phyloP scores from a whole-genome alignment of 2,329 filamentous ascomycete genomes.

The Endothia cerciana region DNA sequence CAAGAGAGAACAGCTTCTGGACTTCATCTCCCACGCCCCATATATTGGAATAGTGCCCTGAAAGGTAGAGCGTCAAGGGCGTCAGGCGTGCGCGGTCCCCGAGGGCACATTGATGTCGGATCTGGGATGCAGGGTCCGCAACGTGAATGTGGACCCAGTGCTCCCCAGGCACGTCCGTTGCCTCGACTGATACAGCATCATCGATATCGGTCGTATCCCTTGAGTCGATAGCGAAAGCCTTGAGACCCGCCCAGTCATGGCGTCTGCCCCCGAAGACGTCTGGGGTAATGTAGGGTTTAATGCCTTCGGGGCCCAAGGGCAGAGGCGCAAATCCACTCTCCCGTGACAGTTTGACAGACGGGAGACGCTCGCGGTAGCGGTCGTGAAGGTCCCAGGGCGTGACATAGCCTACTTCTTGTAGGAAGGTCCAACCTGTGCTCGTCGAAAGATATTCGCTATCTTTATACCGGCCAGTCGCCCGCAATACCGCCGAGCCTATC shows the following conservation, averaged over 20 bases:
- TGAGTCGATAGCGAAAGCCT: conserved; percentile 75
- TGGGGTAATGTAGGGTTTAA: conserved; percentile 13
- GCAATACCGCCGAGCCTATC: conserved; percentile 67
- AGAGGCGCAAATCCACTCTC: conserved; percentile 47
- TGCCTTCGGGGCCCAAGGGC: conserved; percentile 32
- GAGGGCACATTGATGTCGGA: conserved; percentile 61
- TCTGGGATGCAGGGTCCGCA: conserved; percentile 76
- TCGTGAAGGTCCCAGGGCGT: conserved; percentile 71
- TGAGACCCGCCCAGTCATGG: conserved; percentile 60
- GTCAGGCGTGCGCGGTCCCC: conserved; percentile 65
- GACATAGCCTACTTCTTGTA: conserved; percentile 76
- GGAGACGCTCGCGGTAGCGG: conserved; percentile 63
- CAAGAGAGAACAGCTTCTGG: conserved; percentile 60
- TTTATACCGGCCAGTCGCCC: conserved; percentile 63
- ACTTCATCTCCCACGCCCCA: conserved; percentile 39
- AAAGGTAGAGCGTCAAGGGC: conserved; percentile 62
- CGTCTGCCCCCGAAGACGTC: conserved; percentile 57
- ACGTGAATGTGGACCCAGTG: conserved; percentile 80
- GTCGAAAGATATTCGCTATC: conserved; percentile 50
- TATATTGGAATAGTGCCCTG: conserved; percentile 63
- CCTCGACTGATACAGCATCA: conserved; percentile 75
- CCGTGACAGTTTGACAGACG: conserved; percentile 48
- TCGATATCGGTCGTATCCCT: conserved; percentile 72
- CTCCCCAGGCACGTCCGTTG: conserved; percentile 53
- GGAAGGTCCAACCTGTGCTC: conserved; percentile 62